phyloP scores from a whole-genome alignment of 1,139 yeast genomes.

The Pichia sp. region DNA sequence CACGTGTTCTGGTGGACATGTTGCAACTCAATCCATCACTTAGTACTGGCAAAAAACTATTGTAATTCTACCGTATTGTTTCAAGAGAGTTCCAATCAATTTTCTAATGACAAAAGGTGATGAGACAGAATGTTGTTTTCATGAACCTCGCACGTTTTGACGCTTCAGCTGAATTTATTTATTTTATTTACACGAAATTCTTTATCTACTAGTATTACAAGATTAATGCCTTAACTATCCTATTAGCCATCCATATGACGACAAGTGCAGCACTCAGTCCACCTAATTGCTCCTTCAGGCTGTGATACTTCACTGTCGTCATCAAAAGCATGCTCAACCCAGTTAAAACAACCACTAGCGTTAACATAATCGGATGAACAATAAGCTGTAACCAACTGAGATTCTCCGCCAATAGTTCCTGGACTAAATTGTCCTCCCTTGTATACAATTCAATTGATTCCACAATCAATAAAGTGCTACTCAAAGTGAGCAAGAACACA shows the following conservation, averaged over 20 bases:
- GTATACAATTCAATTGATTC: conserved; percentile 42
- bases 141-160: background rate
- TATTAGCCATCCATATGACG: conserved; percentile 6
- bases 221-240: background rate
- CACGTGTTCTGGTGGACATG: conserved; percentile 12
- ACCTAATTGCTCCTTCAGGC: conserved; percentile 64
- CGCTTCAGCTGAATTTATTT: background rate
- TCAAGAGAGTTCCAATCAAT: too few species aligned
- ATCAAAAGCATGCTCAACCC: conserved; percentile 89
- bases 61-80: too few species aligned
- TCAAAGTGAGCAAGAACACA: conserved; percentile 70
- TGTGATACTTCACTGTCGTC: conserved; percentile 84
- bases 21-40: background rate
- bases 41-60: background rate
- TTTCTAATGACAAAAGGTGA: too few species aligned
- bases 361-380: conserved; percentile 42
- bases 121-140: background rate
- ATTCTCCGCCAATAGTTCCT: background rate
- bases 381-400: conserved; percentile 20
- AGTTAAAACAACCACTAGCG: conserved; percentile 43
- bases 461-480: conserved; percentile 63
- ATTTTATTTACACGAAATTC: background rate
- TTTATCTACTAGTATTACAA: background rate
- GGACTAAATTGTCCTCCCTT: conserved; percentile 10
- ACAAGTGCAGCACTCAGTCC: conserved; percentile 55